A percentile compares a stretch with the other conserved stretches of the same genome.
phyloP scores from a whole-genome alignment of 2,329 filamentous ascomycete genomes.

The Aureobasidium mangrovei region DNA sequence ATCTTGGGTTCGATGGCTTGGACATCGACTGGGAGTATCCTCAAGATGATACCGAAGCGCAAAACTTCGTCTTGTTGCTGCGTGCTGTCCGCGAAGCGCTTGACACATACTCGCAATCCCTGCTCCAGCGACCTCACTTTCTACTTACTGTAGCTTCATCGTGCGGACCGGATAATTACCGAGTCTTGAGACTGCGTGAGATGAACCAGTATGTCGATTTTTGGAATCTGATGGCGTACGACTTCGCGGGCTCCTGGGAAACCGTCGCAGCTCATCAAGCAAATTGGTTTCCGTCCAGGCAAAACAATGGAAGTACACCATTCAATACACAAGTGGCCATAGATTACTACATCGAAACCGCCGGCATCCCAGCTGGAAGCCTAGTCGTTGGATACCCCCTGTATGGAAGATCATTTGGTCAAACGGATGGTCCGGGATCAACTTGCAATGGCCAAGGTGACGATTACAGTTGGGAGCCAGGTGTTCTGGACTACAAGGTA shows the following conservation, averaged over 20 bases:
- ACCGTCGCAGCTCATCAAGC: slow-evolving; percentile 63
- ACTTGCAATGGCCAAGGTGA: slow-evolving; percentile 60
- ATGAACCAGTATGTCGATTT: slow-evolving; percentile 39
- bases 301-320: slow-evolving; percentile 58
- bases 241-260: slow-evolving; percentile 71
- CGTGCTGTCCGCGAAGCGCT: slow-evolving; percentile 31
- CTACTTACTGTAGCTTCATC: slow-evolving; percentile 38
- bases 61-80: slow-evolving; percentile 32
- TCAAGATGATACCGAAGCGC: slow-evolving; percentile 30
- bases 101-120: slow-evolving; percentile 30
- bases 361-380: slow-evolving; percentile 56
- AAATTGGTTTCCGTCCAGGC: slow-evolving; percentile 57
- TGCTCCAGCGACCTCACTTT: slow-evolving; percentile 31
- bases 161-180: slow-evolving; percentile 34
- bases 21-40: slow-evolving; percentile 44
- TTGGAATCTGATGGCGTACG: slow-evolving; percentile 45
- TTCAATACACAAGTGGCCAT: slow-evolving; percentile 68
- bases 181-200: slow-evolving; percentile 31
- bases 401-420: slow-evolving; percentile 77
- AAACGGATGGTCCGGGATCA: slow-evolving; percentile 64
- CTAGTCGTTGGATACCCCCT: slow-evolving; percentile 86
- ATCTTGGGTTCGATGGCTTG: slow-evolving; percentile 59
- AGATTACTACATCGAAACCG: slow-evolving; percentile 57
- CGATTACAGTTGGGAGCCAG: slow-evolving; percentile 65
- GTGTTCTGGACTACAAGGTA: slow-evolving; percentile 69